Evolutionary conservation across 352 stramenopile species (phyloP).

Genomic region (Pythium insidiosum): DNA sequence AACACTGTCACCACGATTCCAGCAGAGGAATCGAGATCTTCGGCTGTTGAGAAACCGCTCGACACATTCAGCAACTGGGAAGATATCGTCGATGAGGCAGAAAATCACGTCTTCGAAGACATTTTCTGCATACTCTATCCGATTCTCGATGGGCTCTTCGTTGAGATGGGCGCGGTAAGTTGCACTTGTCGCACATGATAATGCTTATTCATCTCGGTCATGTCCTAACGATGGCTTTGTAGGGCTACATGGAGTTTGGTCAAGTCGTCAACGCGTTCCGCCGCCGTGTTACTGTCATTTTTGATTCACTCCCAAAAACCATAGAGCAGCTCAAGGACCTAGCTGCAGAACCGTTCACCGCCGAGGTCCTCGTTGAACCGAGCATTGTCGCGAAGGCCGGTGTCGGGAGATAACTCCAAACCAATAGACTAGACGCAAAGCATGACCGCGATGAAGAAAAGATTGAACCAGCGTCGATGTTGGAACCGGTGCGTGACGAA

Average conservation of each 20-base stretch:
- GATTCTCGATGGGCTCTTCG: slow-evolving; percentile 74
- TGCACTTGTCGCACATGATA: not conserved
- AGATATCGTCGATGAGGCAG: slow-evolving; percentile 52
- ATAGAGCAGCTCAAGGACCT: slow-evolving; percentile 55
- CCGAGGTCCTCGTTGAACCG: slow-evolving; percentile 35
- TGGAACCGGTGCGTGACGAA: too few species aligned
- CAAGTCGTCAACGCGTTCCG: slow-evolving; percentile 71
- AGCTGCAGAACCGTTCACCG: slow-evolving; percentile 58
- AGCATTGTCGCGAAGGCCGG: slow-evolving; percentile 19
- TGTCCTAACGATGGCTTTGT: too few species aligned
- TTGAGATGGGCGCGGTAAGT: slow-evolving; percentile 82
- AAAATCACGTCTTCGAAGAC: slow-evolving; percentile 82
- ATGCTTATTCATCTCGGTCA: slow-evolving; percentile 7
- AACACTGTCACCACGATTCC: slow-evolving; percentile 17
- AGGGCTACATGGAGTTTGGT: slow-evolving; percentile 88
- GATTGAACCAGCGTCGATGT: too few species aligned
- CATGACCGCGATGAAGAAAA: too few species aligned
- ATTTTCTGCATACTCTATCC: slow-evolving; percentile 82
- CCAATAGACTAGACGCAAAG: too few species aligned
- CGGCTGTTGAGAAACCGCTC: slow-evolving; percentile 7
- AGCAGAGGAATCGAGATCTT: not conserved
- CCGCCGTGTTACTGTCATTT: slow-evolving; percentile 59
- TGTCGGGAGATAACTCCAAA: too few species aligned
- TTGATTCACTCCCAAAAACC: slow-evolving; percentile 49
- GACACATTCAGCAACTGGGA: slow-evolving; percentile 56